These are phyloP conservation scores for Sclerotiophoma versabilis DNA, from an alignment of 2,329 filamentous ascomycete genomes.

Conservation along the genomic window DNA sequence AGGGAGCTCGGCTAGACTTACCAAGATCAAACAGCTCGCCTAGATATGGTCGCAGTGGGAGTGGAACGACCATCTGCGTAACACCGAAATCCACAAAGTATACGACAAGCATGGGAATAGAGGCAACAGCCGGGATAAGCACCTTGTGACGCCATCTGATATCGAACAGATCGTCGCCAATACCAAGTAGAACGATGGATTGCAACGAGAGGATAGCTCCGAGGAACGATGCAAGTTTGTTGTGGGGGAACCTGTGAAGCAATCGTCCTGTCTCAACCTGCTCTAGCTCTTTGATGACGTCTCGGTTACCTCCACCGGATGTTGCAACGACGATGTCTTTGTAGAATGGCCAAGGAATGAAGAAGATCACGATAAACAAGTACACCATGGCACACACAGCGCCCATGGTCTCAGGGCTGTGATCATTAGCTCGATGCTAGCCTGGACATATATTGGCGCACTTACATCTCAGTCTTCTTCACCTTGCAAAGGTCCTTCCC, in stretches of 20 bases:
- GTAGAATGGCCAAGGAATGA: conserved; percentile 97
- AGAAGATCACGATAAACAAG: conserved; percentile 84
- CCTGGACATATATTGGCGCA: conserved; percentile 12
- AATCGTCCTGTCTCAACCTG: conserved; percentile 83
- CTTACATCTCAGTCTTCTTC: conserved; percentile 76
- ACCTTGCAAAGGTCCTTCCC: conserved; percentile 87
- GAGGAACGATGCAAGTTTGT: conserved; percentile 94
- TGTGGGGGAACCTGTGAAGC: conserved; percentile 91
- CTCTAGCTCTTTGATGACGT: conserved; percentile 77
- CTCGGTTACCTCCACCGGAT: conserved; percentile 89
- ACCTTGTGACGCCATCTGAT: conserved; percentile 99
- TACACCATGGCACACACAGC: conserved; percentile 93
- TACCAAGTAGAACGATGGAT: conserved; percentile 86
- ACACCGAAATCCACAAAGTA: conserved; percentile 99
- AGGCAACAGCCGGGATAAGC: conserved; percentile 92
- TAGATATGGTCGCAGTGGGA: conserved; percentile 82
- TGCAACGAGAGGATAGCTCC: conserved; percentile 93
- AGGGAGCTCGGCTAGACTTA: conserved; percentile 24
- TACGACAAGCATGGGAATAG: conserved; percentile 90
- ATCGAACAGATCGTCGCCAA: conserved; percentile 96
- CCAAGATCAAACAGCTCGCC: conserved; percentile 84
- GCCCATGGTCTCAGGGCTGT: conserved; percentile 91
- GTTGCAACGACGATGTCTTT: conserved; percentile 97
- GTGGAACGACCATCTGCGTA: conserved; percentile 90
- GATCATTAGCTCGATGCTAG: conserved; percentile 24